phyloP scores from a whole-genome alignment of 495 filamentous ascomycete species.

The Penicillium mononematosum region DNA sequence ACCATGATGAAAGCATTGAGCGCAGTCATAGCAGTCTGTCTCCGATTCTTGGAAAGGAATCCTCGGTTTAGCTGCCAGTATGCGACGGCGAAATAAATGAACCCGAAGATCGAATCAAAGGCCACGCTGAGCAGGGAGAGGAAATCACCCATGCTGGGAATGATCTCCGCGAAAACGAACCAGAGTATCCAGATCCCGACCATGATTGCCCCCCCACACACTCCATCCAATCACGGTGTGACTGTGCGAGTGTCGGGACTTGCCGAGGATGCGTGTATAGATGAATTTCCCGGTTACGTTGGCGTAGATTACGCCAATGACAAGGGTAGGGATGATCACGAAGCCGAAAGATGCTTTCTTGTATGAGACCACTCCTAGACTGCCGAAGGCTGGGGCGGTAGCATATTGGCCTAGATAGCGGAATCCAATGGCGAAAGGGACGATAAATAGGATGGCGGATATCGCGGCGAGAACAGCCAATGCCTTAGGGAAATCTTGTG shows the following conservation, averaged over 20 bases:
- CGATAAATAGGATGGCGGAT: constrained; percentile 52
- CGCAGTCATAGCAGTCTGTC: constrained; percentile 38
- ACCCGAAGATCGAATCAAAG: constrained; percentile 40
- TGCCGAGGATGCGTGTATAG: constrained; percentile 49
- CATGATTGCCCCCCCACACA: constrained; percentile 46
- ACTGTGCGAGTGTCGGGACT: constrained; percentile 46
- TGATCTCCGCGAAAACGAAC: constrained; percentile 51
- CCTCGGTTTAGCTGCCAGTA: constrained; percentile 50
- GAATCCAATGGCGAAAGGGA: constrained; percentile 54
- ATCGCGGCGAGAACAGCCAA: constrained; percentile 47
- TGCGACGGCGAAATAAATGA: constrained; percentile 48
- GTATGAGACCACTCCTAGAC: constrained; percentile 42
- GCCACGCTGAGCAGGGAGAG: constrained; percentile 51
- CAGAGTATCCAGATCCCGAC: constrained; percentile 44
- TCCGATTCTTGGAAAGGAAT: constrained; percentile 28
- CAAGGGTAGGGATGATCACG: constrained; percentile 48
- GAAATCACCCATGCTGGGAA: constrained; percentile 52
- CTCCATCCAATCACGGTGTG: constrained; percentile 52
- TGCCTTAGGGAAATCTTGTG: constrained; percentile 56
- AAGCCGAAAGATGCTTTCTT: constrained; percentile 50
- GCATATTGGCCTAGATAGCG: constrained; percentile 51
- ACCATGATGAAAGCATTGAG: constrained; percentile 43
- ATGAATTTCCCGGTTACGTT: constrained; percentile 53
- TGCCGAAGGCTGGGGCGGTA: constrained; percentile 51
- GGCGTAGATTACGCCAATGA: constrained; percentile 52